These are phyloP conservation scores for Paraconiothyrium sp. DNA, from an alignment of 2,329 filamentous ascomycete species.

Conservation along the genomic window DNA sequence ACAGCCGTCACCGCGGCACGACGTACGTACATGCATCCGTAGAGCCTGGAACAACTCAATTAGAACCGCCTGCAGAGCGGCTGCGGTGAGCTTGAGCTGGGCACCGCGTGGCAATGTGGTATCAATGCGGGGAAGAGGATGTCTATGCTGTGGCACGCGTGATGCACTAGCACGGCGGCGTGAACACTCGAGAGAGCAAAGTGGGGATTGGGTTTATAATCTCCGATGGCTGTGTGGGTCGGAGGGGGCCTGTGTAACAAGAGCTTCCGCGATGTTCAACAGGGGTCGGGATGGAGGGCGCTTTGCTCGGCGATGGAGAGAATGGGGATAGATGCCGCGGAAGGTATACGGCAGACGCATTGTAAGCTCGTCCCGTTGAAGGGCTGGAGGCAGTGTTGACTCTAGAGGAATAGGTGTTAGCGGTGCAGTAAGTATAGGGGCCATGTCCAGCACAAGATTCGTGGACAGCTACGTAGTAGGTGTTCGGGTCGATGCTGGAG, in stretches of 20 bases:
- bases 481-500: neutral
- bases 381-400: neutral
- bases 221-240: constrained; percentile 14
- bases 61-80: neutral
- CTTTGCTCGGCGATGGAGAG: neutral
- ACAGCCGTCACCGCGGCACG: neutral
- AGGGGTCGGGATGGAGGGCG: neutral
- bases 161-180: neutral
- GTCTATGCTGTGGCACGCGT: neutral
- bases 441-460: neutral
- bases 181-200: neutral
- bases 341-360: neutral
- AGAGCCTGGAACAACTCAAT: neutral
- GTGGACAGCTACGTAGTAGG: neutral
- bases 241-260: neutral
- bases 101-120: constrained; percentile 1
- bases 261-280: neutral
- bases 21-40: neutral
- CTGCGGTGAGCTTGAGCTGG: neutral
- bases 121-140: constrained; percentile 3
- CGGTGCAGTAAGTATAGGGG: neutral
- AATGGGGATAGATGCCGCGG: neutral
- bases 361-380: neutral
- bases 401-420: neutral
- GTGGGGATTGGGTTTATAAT: constrained; percentile 16